Base-by-base conservation (phyloP, 2,329 filamentous ascomycete species). In the Esteya vermicola region DNA sequence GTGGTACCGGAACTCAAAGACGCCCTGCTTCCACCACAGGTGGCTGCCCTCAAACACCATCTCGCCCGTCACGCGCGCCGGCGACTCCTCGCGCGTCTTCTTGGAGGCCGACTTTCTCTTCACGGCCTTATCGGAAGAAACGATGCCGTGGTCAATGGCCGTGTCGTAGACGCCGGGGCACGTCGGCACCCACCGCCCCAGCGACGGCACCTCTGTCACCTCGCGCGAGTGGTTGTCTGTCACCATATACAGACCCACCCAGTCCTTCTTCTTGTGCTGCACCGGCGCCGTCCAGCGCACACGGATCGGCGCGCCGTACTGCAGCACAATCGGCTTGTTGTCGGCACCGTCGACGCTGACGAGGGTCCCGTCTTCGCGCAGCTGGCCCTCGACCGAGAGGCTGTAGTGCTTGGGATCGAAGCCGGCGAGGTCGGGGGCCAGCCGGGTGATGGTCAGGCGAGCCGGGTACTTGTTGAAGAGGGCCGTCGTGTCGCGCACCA, bases 1-100 rank as follows among this genome's bases (percentile, higher is more conserved):
- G 60, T 98, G 91, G 61, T 95, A 95, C 31, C 91, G 78, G 65
- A 98, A 93, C 54, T 98, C 91, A 54, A 94, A 98, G 4, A 93
- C 83, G 40, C 91, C 91, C 45, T 89, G 83, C 0, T 83, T 93
- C 91, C 91, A 98, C 80, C 85, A 98, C 3, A 95, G 71, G 61
- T 93, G 94, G 62, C 96, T 88, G 36, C 91, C 88, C 9, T 78
- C 68, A 54, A 98, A 96, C 12, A 85, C 60, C 53, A 96, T 79
- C 56, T 94, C 85, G 33, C 91, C 91, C 12, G 73, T 70, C 4
- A 85, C 72, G 47, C 78, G 68, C 42, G 22, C 31, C 18, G 32
- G 33, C 19, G 19, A 6, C 38, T 32, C 18, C 31, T 28, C 19
- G 21, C 20, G 28, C 10, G 30, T 7, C 9, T 20, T 12, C 13